Evolutionary conservation across 2,329 filamentous ascomycete genomes (phyloP).

Genomic region (Diaporthe citriasiana): DNA sequence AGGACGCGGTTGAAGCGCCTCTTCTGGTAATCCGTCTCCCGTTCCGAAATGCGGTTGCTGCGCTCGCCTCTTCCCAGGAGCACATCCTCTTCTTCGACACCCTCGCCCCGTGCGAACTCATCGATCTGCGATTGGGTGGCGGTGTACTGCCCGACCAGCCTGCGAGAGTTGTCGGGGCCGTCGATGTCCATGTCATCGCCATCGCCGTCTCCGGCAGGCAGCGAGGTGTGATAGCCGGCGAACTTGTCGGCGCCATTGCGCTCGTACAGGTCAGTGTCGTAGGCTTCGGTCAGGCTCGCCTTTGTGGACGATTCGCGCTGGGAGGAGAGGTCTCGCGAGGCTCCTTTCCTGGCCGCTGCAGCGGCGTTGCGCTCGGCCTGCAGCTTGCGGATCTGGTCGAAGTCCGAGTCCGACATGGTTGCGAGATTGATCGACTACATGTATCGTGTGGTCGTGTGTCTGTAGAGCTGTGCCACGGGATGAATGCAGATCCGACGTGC

Average conservation of each 20-base stretch:
- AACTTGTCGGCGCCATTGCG: conserved; percentile 83
- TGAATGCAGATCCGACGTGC: neutral
- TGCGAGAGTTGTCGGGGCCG: conserved; percentile 79
- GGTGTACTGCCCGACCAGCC: conserved; percentile 95
- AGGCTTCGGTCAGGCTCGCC: conserved; percentile 89
- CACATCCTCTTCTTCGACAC: conserved; percentile 93
- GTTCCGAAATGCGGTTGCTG: conserved; percentile 89
- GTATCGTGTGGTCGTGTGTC: conserved; percentile 28
- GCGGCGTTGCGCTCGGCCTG: conserved; percentile 93
- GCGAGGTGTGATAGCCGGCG: conserved; percentile 90
- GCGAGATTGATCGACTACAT: conserved; percentile 43
- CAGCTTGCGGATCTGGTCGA: conserved; percentile 87
- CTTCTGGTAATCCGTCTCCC: conserved; percentile 98
- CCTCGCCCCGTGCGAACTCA: conserved; percentile 88
- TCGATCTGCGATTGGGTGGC: conserved; percentile 93
- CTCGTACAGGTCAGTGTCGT: conserved; percentile 91
- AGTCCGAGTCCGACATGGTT: conserved; percentile 83
- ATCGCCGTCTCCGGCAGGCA: conserved; percentile 84
- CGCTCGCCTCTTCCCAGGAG: conserved; percentile 86
- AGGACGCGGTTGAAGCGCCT: conserved; percentile 90
- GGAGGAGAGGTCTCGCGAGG: conserved; percentile 79
- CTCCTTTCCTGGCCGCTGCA: conserved; percentile 83
- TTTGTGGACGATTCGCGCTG: conserved; percentile 91
- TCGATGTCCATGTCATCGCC: conserved; percentile 84
- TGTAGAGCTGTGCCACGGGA: neutral